These are phyloP conservation scores for Dendrobium chrysotoxum DNA, from an alignment of 106 monocot species.

Conservation along the genomic window DNA sequence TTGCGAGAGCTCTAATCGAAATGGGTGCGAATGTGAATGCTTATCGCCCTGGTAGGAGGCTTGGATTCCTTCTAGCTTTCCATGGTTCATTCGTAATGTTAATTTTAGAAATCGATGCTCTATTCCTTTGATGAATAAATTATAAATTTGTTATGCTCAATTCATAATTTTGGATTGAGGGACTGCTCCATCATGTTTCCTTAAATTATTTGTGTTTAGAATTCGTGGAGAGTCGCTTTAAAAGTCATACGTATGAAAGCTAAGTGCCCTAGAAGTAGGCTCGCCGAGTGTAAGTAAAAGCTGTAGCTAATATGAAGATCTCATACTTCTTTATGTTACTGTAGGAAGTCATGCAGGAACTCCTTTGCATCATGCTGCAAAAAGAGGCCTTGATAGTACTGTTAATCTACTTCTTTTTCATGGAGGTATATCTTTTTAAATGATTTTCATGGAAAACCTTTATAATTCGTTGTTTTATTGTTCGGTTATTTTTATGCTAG, in stretches of 20 bases:
- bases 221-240: background rate
- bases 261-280: background rate
- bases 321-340: slow-evolving; percentile 14
- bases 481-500: background rate
- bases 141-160: background rate
- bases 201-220: background rate
- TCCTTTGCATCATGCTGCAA: slow-evolving; percentile 88
- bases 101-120: background rate
- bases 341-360: slow-evolving; percentile 70
- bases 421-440: slow-evolving; percentile 49
- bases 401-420: slow-evolving; percentile 66
- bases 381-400: slow-evolving; percentile 66
- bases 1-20: slow-evolving; percentile 60
- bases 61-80: background rate
- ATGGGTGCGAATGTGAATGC: slow-evolving; percentile 91
- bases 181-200: background rate
- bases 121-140: background rate
- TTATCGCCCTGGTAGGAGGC: slow-evolving; percentile 70
- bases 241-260: background rate
- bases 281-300: background rate
- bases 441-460: background rate
- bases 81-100: background rate
- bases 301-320: background rate
- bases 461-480: background rate
- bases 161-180: background rate